phyloP scores from a whole-genome alignment of 2,329 filamentous ascomycete genomes.

The Chrysoporthe cubensis region DNA sequence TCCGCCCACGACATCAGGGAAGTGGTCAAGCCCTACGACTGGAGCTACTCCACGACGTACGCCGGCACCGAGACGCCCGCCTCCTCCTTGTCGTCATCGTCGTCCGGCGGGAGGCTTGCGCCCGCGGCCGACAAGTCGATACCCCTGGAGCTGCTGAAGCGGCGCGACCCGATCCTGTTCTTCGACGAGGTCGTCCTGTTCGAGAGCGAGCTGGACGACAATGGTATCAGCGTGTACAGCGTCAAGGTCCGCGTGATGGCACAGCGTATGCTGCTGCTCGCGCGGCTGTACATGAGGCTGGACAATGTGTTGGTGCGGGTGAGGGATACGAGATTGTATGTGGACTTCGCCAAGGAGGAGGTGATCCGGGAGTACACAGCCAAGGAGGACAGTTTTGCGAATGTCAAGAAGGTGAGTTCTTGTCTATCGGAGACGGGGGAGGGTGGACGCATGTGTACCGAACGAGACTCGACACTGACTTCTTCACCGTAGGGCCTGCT shows the following conservation, averaged over 20 bases:
- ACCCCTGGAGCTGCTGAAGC: conserved; percentile 82
- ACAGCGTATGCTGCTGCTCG: conserved; percentile 80
- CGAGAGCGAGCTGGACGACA: conserved; percentile 97
- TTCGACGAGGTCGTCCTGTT: conserved; percentile 96
- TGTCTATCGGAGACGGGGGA: not conserved
- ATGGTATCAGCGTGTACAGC: conserved; percentile 87
- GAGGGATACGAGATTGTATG: conserved; percentile 86
- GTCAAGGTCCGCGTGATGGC: conserved; percentile 95
- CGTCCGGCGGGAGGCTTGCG: conserved; percentile 14
- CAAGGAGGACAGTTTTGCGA: conserved; percentile 81
- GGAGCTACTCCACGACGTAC: conserved; percentile 94
- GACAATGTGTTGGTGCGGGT: conserved; percentile 89
- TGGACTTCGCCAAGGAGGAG: conserved; percentile 80
- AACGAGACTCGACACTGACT: conserved; percentile 29
- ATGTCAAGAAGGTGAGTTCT: conserved; percentile 67
- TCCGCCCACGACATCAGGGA: conserved; percentile 88
- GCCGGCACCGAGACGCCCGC: conserved; percentile 62
- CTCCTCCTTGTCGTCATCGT: conserved; percentile 5
- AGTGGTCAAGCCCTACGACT: conserved; percentile 95
- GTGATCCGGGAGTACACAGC: conserved; percentile 89
- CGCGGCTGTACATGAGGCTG: conserved; percentile 87
- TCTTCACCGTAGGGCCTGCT: conserved; percentile 48
- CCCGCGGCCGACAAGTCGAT: conserved; percentile 52
- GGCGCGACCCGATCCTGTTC: conserved; percentile 92
- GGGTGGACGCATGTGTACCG: too few relatives aligned